Conservation (phyloP, 2,329 filamentous ascomycete genomes). For the Sclerotinia borealis region DNA sequence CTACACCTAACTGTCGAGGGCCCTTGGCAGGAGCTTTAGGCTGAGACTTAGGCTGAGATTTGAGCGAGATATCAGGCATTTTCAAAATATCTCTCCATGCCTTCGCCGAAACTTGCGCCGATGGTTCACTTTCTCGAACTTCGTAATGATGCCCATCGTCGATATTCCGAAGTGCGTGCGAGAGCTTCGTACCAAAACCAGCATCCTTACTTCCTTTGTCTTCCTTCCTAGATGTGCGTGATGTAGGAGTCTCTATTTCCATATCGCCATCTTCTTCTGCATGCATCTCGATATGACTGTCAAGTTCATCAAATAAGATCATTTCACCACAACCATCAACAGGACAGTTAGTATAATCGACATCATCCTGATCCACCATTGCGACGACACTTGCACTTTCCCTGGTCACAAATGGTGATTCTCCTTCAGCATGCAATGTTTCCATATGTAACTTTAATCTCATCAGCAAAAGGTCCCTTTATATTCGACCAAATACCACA, state of each 20-base stretch:
- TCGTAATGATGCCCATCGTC: constrained; percentile 15
- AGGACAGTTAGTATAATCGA: constrained; percentile 47
- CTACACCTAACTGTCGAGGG: constrained; percentile 31
- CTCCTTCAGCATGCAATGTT: constrained; percentile 29
- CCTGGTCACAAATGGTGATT: constrained; percentile 30
- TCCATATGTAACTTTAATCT: constrained; percentile 30
- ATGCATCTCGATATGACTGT: constrained; percentile 56
- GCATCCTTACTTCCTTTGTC: background rate
- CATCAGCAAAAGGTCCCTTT: constrained; percentile 9
- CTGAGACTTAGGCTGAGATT: constrained; percentile 4
- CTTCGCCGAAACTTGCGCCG: constrained; percentile 22
- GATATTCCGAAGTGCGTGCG: constrained; percentile 21
- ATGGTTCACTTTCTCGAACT: constrained; percentile 8
- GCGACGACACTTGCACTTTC: constrained; percentile 25
- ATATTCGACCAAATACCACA: constrained; percentile 11
- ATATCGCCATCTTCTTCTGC: constrained; percentile 19
- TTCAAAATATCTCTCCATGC: constrained; percentile 32
- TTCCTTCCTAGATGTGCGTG: background rate
- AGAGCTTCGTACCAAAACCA: constrained; percentile 11
- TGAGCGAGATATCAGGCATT: constrained; percentile 25
- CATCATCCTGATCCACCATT: constrained; percentile 28
- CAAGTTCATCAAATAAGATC: constrained; percentile 46
- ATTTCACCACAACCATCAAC: constrained; percentile 53
- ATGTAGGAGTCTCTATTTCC: constrained; percentile 12
- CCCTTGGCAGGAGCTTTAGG: constrained; percentile 9